Evolutionary conservation across 805 yeast genomes (phyloP).

Genomic region (Cyberlindnera saturnus): DNA sequence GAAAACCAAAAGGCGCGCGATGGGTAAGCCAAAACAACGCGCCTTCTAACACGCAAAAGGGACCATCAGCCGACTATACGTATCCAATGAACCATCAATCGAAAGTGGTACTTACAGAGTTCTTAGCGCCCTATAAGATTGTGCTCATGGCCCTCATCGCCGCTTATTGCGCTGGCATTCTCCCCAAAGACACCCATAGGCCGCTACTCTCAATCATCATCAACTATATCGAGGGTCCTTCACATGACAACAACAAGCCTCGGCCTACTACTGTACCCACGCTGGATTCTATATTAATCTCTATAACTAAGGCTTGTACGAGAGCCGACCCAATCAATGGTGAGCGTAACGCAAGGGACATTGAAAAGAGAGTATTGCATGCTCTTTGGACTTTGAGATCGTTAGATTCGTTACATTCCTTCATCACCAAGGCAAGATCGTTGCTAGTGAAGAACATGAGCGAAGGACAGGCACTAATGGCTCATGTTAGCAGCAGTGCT

Average conservation of each 20-base stretch:
- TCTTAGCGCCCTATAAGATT: constrained; percentile 49
- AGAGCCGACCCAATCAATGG: constrained; percentile 19
- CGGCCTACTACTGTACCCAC: constrained; percentile 28
- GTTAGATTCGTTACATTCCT: constrained; percentile 41
- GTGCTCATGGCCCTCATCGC: constrained; percentile 43
- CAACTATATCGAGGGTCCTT: constrained; percentile 34
- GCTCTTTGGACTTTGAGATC: constrained; percentile 43
- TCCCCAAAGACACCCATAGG: constrained; percentile 33
- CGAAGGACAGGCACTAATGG: constrained; percentile 25
- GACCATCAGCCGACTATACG: too few species aligned
- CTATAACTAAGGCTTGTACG: constrained; percentile 17
- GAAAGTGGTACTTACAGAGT: constrained; percentile 28
- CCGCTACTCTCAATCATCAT: constrained; percentile 38
- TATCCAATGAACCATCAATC: neutral
- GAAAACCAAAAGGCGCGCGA: too few species aligned
- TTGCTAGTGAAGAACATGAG: constrained; percentile 30
- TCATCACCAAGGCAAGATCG: constrained; percentile 26
- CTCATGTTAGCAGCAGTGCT: constrained; percentile 4
- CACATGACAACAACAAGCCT: constrained; percentile 13
- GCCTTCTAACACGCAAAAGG: too few species aligned
- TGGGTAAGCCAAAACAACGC: too few species aligned
- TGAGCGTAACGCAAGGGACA: constrained; percentile 19
- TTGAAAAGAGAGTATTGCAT: constrained; percentile 28
- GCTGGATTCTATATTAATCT: constrained; percentile 25
- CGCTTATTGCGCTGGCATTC: constrained; percentile 36